Evolutionary conservation across 2,329 filamentous ascomycete species (phyloP).

Genomic region (Tolypocladium tropicale): DNA sequence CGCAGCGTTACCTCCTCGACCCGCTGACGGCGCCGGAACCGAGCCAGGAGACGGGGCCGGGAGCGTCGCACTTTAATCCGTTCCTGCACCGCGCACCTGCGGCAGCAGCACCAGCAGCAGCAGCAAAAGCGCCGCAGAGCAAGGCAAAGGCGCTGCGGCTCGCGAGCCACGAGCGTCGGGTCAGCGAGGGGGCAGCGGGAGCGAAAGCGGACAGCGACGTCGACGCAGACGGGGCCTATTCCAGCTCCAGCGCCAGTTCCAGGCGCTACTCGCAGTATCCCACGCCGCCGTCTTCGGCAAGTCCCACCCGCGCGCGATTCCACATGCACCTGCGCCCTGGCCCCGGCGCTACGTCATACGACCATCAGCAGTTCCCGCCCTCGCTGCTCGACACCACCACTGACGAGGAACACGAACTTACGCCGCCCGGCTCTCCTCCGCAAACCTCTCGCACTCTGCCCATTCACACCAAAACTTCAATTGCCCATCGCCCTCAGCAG

Average conservation of each 20-base stretch:
- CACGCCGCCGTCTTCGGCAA: slow-evolving; percentile 45
- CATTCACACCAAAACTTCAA: too few relatives aligned
- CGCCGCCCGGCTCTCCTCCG: not conserved
- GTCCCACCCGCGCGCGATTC: slow-evolving; percentile 28
- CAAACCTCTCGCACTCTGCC: too few relatives aligned
- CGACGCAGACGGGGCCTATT: not conserved
- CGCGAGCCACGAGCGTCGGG: too few relatives aligned
- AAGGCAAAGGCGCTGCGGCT: not conserved
- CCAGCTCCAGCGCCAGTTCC: not conserved
- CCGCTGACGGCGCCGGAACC: slow-evolving; percentile 60
- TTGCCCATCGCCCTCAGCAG: not conserved
- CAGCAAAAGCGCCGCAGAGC: too few relatives aligned
- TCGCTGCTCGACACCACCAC: not conserved
- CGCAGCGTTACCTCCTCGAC: slow-evolving; percentile 56
- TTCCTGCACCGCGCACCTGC: slow-evolving; percentile 9
- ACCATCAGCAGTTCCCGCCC: not conserved
- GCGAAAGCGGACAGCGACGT: not conserved
- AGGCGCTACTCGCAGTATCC: not conserved
- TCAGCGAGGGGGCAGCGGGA: not conserved
- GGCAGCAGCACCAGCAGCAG: too few relatives aligned
- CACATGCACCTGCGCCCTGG: slow-evolving; percentile 28
- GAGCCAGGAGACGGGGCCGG: slow-evolving; percentile 55
- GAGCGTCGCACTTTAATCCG: slow-evolving; percentile 39
- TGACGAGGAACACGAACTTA: not conserved
- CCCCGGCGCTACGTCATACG: slow-evolving; percentile 7